A percentile compares a stretch with the other conserved stretches of the same genome.
Evolutionary conservation across 306 rosid species (phyloP).

Genomic region (Malus sieversii): DNA sequence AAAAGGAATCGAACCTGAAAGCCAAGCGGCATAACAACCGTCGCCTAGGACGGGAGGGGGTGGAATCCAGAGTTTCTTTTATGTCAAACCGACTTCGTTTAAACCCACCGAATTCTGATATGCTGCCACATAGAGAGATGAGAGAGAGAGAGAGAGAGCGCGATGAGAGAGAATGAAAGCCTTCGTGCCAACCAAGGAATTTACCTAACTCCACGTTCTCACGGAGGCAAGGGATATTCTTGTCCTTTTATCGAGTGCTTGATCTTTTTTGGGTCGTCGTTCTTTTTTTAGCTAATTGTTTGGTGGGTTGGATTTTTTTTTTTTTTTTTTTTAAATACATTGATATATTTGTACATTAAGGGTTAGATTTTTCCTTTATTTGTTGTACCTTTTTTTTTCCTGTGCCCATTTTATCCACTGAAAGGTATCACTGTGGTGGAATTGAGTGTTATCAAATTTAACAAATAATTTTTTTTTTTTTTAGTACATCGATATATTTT

Average conservation of each 20-base stretch:
- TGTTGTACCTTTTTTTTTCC: too few species aligned
- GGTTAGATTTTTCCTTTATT: too few species aligned
- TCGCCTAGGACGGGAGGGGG: constrained; percentile 84
- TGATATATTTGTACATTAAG: too few species aligned
- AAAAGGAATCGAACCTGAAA: constrained; percentile 41
- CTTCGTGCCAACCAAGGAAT: constrained; percentile 17
- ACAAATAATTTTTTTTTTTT: too few species aligned
- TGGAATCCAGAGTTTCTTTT: constrained; percentile 77
- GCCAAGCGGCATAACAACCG: constrained; percentile 83
- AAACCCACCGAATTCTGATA: neutral
- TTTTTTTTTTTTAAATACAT: too few species aligned
- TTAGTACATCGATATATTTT: too few species aligned
- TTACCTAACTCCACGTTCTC: neutral
- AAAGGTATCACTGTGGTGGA: too few species aligned
- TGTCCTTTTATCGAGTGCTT: neutral
- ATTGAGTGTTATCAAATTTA: too few species aligned
- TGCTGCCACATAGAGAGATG: neutral
- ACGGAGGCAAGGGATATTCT: neutral
- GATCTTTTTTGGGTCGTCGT: neutral
- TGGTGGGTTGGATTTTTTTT: too few species aligned
- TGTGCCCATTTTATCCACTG: too few species aligned
- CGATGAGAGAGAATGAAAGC: neutral
- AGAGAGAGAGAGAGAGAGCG: too few species aligned
- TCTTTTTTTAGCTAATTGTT: neutral
- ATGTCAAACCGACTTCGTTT: constrained; percentile 2